phyloP scores from a whole-genome alignment of 2,329 filamentous ascomycete genomes.

The Paracamarosporium sp. region DNA sequence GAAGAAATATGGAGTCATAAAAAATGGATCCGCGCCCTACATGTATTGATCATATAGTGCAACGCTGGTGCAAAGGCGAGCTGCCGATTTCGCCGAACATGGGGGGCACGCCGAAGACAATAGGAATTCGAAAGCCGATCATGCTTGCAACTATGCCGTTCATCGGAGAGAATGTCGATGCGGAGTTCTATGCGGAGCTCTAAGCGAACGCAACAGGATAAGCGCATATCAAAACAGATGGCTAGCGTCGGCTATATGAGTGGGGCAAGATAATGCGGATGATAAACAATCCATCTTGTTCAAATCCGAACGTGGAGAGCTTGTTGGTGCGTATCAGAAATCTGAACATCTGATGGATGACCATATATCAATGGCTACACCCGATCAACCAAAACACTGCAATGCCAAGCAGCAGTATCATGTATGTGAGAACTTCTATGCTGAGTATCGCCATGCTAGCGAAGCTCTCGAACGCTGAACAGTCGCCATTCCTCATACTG shows the following conservation, averaged over 20 bases:
- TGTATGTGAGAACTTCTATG: background rate
- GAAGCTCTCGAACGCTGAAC: too few relatives aligned
- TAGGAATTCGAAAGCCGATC: background rate
- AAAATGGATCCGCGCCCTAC: background rate
- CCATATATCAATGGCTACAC: background rate
- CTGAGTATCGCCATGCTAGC: background rate
- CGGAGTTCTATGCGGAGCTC: conserved; percentile 4
- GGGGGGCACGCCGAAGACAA: conserved; percentile 2
- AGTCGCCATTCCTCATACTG: background rate
- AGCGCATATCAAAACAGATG: background rate
- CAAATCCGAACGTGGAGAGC: background rate
- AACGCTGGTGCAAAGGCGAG: background rate
- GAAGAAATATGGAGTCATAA: background rate
- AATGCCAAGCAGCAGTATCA: background rate
- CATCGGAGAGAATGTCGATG: conserved; percentile 5
- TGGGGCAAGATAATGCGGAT: too few relatives aligned
- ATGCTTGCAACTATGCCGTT: background rate
- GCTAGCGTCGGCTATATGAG: conserved; percentile 1
- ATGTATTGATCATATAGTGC: background rate
- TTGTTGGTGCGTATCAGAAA: background rate
- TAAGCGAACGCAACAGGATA: conserved; percentile 4
- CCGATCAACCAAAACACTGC: background rate
- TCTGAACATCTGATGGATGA: background rate
- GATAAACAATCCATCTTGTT: too few relatives aligned
- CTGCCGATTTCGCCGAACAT: conserved; percentile 1